Conservation (phyloP, 495 filamentous ascomycete species). For the Podospora sp. region DNA sequence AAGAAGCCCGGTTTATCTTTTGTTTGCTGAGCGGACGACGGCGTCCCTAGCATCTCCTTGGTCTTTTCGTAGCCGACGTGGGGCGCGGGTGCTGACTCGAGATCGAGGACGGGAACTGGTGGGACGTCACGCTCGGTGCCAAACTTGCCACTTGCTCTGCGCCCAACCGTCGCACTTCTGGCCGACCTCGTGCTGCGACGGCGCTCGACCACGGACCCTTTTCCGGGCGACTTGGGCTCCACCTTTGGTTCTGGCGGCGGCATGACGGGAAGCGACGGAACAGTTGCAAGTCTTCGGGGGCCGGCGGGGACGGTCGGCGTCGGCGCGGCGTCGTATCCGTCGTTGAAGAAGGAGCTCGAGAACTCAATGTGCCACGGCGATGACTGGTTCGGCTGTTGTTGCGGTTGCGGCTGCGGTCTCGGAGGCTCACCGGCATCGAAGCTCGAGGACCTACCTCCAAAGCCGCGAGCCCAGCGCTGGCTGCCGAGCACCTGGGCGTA, state of each 20-base stretch:
- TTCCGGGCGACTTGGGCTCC: constrained; percentile 35
- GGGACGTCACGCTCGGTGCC: constrained; percentile 30
- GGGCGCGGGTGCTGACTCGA: constrained; percentile 55
- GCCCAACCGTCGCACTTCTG: constrained; percentile 51
- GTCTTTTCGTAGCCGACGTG: constrained; percentile 61
- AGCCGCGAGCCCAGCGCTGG: constrained; percentile 59
- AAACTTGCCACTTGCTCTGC: constrained; percentile 36
- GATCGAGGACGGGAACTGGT: constrained; percentile 38
- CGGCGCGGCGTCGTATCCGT: constrained; percentile 79
- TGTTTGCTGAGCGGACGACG: constrained; percentile 33
- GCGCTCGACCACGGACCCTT: constrained; percentile 41
- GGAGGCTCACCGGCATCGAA: constrained; percentile 65
- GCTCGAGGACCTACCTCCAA: constrained; percentile 70
- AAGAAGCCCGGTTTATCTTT: constrained; percentile 90
- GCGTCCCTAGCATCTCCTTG: constrained; percentile 46
- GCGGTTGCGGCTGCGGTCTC: constrained; percentile 24
- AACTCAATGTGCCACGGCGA: constrained; percentile 49
- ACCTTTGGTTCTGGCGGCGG: constrained; percentile 41
- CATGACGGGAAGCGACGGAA: constrained; percentile 50
- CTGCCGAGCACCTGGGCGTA: constrained; percentile 56
- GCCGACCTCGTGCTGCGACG: constrained; percentile 67
- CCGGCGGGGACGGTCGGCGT: constrained; percentile 85
- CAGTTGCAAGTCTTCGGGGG: constrained; percentile 58
- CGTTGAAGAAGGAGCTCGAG: constrained; percentile 47
- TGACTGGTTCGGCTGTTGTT: constrained; percentile 27